Conservation (phyloP, 768 basidiomycete species). For the Trametes elegans region DNA sequence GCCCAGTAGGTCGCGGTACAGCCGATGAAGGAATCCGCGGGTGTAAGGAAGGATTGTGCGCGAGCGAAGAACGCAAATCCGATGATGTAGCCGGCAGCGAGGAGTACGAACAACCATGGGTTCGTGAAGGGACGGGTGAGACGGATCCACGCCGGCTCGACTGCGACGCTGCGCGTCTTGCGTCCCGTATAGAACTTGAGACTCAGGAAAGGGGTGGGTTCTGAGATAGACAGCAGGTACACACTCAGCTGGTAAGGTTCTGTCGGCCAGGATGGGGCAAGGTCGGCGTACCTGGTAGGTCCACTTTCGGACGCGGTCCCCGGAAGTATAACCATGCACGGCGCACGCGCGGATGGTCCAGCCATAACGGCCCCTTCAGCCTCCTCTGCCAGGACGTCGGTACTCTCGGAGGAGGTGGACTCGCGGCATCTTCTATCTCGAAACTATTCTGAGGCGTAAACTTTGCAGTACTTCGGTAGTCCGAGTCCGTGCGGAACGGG, state of each 20-base stretch:
- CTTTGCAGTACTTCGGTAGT: slow-evolving; percentile 5
- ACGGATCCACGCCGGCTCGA: slow-evolving; percentile 56
- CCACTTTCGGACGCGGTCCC: slow-evolving; percentile 60
- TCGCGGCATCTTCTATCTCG: slow-evolving; percentile 14
- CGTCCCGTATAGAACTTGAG: slow-evolving; percentile 38
- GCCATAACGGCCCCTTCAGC: slow-evolving; percentile 6
- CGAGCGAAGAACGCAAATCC: slow-evolving; percentile 70
- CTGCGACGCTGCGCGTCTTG: slow-evolving; percentile 22
- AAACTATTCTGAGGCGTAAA: slow-evolving; percentile 8
- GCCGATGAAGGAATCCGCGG: slow-evolving; percentile 57
- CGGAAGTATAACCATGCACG: slow-evolving; percentile 40
- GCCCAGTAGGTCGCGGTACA: slow-evolving; percentile 75
- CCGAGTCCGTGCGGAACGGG: background rate
- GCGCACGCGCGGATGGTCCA: slow-evolving; percentile 20
- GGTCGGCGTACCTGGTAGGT: slow-evolving; percentile 42
- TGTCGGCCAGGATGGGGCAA: slow-evolving; percentile 1
- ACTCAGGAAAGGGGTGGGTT: slow-evolving; percentile 53
- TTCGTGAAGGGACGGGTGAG: slow-evolving; percentile 51
- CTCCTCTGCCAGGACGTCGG: background rate
- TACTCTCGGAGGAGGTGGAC: background rate
- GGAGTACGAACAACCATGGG: slow-evolving; percentile 52
- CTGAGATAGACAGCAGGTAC: slow-evolving; percentile 35
- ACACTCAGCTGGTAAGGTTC: too few species aligned
- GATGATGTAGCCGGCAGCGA: slow-evolving; percentile 64
- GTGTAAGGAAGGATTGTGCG: slow-evolving; percentile 69